Evolutionary conservation across 2,329 filamentous ascomycete species (phyloP), one percentile per base, ranked within the genome.

Genomic region (Colletotrichum musae): DNA sequence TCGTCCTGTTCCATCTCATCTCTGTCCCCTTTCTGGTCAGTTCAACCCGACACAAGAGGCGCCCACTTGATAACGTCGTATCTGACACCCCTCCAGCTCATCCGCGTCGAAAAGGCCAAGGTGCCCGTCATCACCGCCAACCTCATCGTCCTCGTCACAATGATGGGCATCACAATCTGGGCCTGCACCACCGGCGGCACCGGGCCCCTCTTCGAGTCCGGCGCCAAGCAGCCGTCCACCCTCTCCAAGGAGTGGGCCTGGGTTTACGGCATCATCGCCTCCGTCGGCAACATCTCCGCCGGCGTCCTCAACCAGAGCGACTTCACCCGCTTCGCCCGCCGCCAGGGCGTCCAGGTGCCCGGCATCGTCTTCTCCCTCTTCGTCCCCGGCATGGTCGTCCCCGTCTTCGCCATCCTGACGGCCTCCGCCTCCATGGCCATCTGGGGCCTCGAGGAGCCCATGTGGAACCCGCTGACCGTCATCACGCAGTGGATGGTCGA

Each of bases 1-100:
- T 86, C 70, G 82, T 87, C 60, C 74, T 87, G 50, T 87, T 87
- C 74, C 87, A 85, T 80, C 78, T 83, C 36, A 73, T 84, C 21
- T 86, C 86, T 16, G 77, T 81, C 0, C 85, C 85, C 0, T 85
- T 87, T 68, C 74, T 87, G 3, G 83, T 76, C 21, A 39, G 68
- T n/a, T 13, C 6, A 6, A 39, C 0, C 15, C 6, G 1, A 16
- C 5, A 21, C 26, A 9, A 13, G 13, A 13, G 6, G 10, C 3
- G 39, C 5, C 0, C 2, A 36, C 32, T 10, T 7, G 10, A 36
- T 0, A 3, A 36, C 32, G 7, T 3, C 28, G 2, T 32, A 12
- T 9, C 51, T 72, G 2, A 67, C 43, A n/a, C 2, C 21, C 1
- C 1, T 28, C 21, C 12, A 72, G 70, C 58, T 81, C 75, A 81